Conservation (phyloP, 2,329 filamentous ascomycete genomes). For the Cladosporium colombiae region DNA sequence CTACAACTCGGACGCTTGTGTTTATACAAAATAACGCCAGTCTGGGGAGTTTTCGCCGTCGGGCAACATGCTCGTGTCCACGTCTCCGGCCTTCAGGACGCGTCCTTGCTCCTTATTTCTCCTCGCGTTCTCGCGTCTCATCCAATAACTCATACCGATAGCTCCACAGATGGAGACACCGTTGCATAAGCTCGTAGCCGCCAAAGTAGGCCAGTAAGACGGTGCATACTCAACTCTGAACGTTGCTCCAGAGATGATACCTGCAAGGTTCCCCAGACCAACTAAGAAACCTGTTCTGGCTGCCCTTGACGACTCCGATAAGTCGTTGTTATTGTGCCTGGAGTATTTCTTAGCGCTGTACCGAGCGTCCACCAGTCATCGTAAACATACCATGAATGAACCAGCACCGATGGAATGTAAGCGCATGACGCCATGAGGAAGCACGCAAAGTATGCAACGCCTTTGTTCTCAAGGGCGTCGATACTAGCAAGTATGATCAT, state of each 20-base stretch:
- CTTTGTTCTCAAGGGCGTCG: slow-evolving; percentile 45
- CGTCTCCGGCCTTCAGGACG: slow-evolving; percentile 16
- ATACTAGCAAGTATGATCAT: slow-evolving; percentile 49
- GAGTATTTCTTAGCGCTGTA: neutral
- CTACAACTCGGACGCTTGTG: neutral
- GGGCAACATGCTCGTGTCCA: slow-evolving; percentile 11
- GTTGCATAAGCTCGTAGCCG: slow-evolving; percentile 47
- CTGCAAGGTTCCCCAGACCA: slow-evolving; percentile 52
- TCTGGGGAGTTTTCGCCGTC: slow-evolving; percentile 17
- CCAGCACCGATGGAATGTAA: slow-evolving; percentile 51
- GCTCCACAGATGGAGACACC: slow-evolving; percentile 45
- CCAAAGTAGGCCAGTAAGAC: slow-evolving; percentile 50
- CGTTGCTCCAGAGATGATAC: slow-evolving; percentile 48
- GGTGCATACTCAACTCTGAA: slow-evolving; percentile 53
- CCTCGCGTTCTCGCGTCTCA: slow-evolving; percentile 47
- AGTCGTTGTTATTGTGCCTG: slow-evolving; percentile 54
- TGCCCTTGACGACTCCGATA: slow-evolving; percentile 52
- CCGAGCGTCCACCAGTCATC: neutral
- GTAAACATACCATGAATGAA: slow-evolving; percentile 45
- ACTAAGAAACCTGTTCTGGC: slow-evolving; percentile 52
- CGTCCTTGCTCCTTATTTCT: slow-evolving; percentile 41
- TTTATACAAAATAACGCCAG: slow-evolving; percentile 17
- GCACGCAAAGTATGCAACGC: slow-evolving; percentile 53
- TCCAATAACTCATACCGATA: slow-evolving; percentile 46
- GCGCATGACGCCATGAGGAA: slow-evolving; percentile 50